phyloP scores from a whole-genome alignment of 2,329 filamentous ascomycete species.

The Pseudogymnoascus sp. region DNA sequence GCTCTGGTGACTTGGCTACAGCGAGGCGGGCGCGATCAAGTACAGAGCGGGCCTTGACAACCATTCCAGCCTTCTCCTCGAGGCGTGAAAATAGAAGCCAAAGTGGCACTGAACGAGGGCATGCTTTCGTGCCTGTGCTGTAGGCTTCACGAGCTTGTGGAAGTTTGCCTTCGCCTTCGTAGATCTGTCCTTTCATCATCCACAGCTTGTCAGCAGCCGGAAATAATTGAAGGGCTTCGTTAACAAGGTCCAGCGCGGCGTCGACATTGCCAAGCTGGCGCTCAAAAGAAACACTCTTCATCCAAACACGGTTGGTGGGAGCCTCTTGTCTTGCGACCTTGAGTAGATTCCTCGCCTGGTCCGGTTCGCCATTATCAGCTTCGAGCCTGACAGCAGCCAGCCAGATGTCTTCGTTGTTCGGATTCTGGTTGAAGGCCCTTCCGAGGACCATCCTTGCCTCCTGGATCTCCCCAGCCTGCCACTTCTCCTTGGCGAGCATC shows the following conservation, averaged over 20 bases:
- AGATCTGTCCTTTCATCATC: slow-evolving; percentile 99
- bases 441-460: slow-evolving; percentile 80
- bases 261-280: slow-evolving; percentile 74
- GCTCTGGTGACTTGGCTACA: slow-evolving; percentile 71
- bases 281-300: slow-evolving; percentile 92
- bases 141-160: slow-evolving; percentile 87
- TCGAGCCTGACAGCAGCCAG: slow-evolving; percentile 93
- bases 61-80: slow-evolving; percentile 74
- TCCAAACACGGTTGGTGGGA: slow-evolving; percentile 93
- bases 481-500: slow-evolving; percentile 90
- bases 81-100: slow-evolving; percentile 86
- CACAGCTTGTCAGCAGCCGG: slow-evolving; percentile 82
- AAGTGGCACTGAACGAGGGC: slow-evolving; percentile 73
- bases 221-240: slow-evolving; percentile 79
- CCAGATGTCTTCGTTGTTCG: slow-evolving; percentile 97
- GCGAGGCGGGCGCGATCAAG: slow-evolving; percentile 86
- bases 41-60: slow-evolving; percentile 88
- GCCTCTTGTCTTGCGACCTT: slow-evolving; percentile 78
- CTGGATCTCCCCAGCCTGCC: slow-evolving; percentile 80
- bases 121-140: slow-evolving; percentile 77
- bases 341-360: slow-evolving; percentile 75
- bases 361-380: slow-evolving; percentile 76
- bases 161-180: slow-evolving; percentile 72
- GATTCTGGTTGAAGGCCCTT: slow-evolving; percentile 87
- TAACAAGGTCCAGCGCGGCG: slow-evolving; percentile 76